Percentiles rank a stretch among this genome's conserved stretches.
These are phyloP conservation scores for Trichosanthes cucumerina DNA, from an alignment of 306 rosid genomes.

Conservation along the genomic window DNA sequence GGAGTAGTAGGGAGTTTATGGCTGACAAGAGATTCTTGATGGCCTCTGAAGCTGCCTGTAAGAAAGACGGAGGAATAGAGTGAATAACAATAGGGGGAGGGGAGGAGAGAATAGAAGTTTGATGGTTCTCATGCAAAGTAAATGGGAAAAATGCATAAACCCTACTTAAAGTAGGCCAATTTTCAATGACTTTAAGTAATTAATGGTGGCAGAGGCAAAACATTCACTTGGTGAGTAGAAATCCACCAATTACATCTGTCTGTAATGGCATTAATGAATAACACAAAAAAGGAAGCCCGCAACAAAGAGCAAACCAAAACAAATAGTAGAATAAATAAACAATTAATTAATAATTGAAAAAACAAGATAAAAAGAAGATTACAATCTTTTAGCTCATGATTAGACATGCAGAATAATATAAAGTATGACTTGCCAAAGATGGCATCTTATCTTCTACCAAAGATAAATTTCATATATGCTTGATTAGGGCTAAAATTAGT, in stretches of 20 bases:
- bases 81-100: background rate
- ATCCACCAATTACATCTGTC: background rate
- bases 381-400: background rate
- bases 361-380: background rate
- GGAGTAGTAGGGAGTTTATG: constrained; percentile 33
- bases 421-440: constrained; percentile 3
- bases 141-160: background rate
- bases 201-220: background rate
- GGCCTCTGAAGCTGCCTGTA: constrained; percentile 62
- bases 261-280: background rate
- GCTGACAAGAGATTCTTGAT: constrained; percentile 48
- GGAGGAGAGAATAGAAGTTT: background rate
- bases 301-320: background rate
- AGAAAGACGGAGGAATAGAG: background rate
- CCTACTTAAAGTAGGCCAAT: background rate
- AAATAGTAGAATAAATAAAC: background rate
- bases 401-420: constrained; percentile 9
- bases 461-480: background rate
- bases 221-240: background rate
- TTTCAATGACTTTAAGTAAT: background rate
- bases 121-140: constrained; percentile 1
- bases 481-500: background rate
- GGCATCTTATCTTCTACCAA: constrained; percentile 3
- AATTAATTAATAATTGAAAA: background rate
- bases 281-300: background rate